Base-by-base conservation (phyloP, 495 filamentous ascomycete species). In the Achaetomiella virescens region DNA sequence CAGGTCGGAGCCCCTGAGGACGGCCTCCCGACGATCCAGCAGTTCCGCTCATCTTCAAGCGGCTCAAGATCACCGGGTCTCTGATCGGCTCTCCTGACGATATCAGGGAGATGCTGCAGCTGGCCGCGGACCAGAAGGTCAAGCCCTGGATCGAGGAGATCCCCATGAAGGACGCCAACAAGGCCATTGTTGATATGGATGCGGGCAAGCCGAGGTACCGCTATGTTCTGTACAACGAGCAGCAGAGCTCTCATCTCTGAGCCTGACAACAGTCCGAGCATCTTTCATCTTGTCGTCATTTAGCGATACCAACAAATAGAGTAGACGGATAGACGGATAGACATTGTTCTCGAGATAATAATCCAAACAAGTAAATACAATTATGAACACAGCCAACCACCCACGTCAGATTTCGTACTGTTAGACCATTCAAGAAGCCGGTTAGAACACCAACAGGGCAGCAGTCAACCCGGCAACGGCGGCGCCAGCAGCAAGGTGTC, bases 51-150 rank as follows among this genome's bases (percentile, higher is more conserved):
- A 86, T 95, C 48, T 69, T 66, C 53, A 91, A 87, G 68, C 80
- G 83, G 2, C 70, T 82, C 24, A 90, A 83, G 69, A 70, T 96
- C 21, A 85, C 81, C 0, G 91, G 90, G 2, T 85, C 81, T 25
- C 69, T 79, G 61, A 93, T 93, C 62, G 90, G 91, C 2, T 76
- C 81, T 3, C 86, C 89, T 0, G 67, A 64, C 25, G 86, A 93
- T 71, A 90, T 95, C 63, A 67, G 81, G 54, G 81, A 85, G 66
- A 95, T 97, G 91, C 63, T 96, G 65, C 58, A 81, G 49, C 72
- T 96, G 57, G 90, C 88, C 11, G 90, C 76, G 3, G 80, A 88
- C 60, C 87, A 91, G 75, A 75, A 78, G 5, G 76, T 96, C 43
- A 78, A 84, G 65, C 78, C 87, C 4, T 92, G 87, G 87, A 75